Conservation (phyloP, 257 asterid genomes). For the Striga asiatica region DNA sequence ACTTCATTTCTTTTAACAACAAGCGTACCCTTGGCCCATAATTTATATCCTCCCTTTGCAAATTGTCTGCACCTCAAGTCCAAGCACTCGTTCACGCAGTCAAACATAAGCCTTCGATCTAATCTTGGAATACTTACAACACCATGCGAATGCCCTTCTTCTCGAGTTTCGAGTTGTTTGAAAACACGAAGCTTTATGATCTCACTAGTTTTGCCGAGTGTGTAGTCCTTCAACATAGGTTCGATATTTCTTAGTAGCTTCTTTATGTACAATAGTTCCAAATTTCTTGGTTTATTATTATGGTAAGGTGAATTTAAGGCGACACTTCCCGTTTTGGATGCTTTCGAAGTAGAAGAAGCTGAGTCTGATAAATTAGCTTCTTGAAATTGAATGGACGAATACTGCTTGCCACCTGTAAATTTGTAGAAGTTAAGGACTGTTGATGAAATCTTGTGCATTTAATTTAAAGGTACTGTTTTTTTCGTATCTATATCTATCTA, state of each 20-base stretch:
- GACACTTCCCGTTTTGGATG: background rate
- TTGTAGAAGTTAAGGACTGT: background rate
- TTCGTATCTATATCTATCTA: no score
- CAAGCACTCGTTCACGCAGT: constrained; percentile 58
- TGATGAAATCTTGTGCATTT: no score
- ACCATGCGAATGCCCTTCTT: background rate
- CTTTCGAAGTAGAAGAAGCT: constrained; percentile 43
- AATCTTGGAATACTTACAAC: constrained; percentile 15
- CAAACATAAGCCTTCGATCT: constrained; percentile 45
- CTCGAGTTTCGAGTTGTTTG: constrained; percentile 35
- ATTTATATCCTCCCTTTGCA: constrained; percentile 37
- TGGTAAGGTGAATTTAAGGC: background rate
- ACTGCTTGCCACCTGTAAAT: constrained; percentile 50
- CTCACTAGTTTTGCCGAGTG: constrained; percentile 37
- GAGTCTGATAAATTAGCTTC: constrained; percentile 68
- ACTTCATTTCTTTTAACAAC: constrained; percentile 32
- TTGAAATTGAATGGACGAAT: constrained; percentile 45
- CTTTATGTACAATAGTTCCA: constrained; percentile 56
- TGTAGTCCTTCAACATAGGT: constrained; percentile 42
- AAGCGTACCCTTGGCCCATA: constrained; percentile 48
- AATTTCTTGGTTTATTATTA: constrained; percentile 16
- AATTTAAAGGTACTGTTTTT: no score
- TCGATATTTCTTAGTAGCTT: constrained; percentile 49
- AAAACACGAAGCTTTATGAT: constrained; percentile 45
- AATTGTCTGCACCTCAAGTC: constrained; percentile 43